Base-by-base conservation (phyloP, 2,329 filamentous ascomycete genomes). In the Colletotrichum scovillei region DNA sequence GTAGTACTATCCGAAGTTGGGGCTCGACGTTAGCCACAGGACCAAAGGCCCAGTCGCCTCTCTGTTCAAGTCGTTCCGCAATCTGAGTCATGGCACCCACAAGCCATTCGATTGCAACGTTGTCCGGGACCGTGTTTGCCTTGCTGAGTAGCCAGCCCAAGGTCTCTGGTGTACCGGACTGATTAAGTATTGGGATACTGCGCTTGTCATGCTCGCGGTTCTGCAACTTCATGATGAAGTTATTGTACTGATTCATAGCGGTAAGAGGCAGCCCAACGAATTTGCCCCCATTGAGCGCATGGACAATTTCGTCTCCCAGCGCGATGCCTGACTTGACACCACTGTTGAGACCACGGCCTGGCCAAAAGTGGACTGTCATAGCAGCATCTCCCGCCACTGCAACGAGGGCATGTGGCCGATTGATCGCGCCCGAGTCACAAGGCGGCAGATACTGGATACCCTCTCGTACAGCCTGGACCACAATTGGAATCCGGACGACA, bases 361-460 rank as follows among this genome's bases (percentile, higher is more conserved):
- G 80, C 81, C 80, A 82, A 62, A 82, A 83, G 69, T 82, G 80
- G 4, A 82, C 81, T 8, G 79, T 82, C 79, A 82, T 82, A 28
- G 80, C 80, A 2, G 81, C 79, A 46, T 83, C 81, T 2, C 81
- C 81, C 0, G 81, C 80, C 1, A 83, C 78, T 0, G 81, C 80
- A 0, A 81, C 81, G 1, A 82, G 77, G 0, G 76, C 81, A 22
- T 82, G 80, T 1, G 80, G 79, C 0, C 80, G 78, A 11, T 69
- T 74, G 55, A 80, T 67, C 12, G 67, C 76, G 24, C 72, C 72
- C 4, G 78, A 77, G 60, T 82, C 80, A 19, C 73, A 73, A 0
- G 76, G 75, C 0, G 78, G 78, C 6, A 82, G 74, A 55, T 69
- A 67, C 32, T 81, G 79, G 3, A 81, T 80, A 5, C 78, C 80